Conservation (phyloP, 768 basidiomycete genomes). For the Lepiota subincarnata region DNA sequence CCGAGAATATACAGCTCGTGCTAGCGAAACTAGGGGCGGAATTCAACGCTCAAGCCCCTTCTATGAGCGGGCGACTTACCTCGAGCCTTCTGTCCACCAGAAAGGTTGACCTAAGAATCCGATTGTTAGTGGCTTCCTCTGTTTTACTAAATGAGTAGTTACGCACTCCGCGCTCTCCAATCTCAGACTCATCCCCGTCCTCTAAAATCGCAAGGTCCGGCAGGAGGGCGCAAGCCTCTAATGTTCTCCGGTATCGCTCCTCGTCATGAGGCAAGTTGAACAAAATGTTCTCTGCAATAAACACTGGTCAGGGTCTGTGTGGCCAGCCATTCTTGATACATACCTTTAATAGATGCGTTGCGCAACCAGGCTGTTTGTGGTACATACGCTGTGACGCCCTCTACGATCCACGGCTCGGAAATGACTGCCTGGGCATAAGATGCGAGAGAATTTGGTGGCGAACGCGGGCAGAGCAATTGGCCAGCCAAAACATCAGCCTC, state of each 20-base stretch:
- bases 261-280: slow-evolving; percentile 75
- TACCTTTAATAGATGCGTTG: slow-evolving; percentile 58
- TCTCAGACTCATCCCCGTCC: slow-evolving; percentile 85
- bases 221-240: slow-evolving; percentile 74
- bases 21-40: slow-evolving; percentile 28
- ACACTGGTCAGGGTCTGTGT: neutral
- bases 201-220: slow-evolving; percentile 79
- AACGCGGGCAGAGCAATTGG: slow-evolving; percentile 77
- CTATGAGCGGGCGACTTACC: slow-evolving; percentile 40
- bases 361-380: slow-evolving; percentile 71
- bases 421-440: slow-evolving; percentile 41
- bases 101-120: slow-evolving; percentile 38
- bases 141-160: neutral
- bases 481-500: slow-evolving; percentile 85
- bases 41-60: slow-evolving; percentile 34
- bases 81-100: slow-evolving; percentile 65
- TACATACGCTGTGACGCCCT: slow-evolving; percentile 82
- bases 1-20: slow-evolving; percentile 87
- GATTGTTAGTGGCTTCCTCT: neutral
- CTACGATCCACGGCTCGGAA: slow-evolving; percentile 69
- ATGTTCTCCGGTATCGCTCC: slow-evolving; percentile 76
- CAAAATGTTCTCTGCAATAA: slow-evolving; percentile 57
- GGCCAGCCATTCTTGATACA: neutral
- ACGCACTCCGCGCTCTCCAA: slow-evolving; percentile 77
- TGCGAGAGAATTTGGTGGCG: slow-evolving; percentile 76